Base-by-base conservation (phyloP, 306 rosid species). In the Acacia acuminata region DNA sequence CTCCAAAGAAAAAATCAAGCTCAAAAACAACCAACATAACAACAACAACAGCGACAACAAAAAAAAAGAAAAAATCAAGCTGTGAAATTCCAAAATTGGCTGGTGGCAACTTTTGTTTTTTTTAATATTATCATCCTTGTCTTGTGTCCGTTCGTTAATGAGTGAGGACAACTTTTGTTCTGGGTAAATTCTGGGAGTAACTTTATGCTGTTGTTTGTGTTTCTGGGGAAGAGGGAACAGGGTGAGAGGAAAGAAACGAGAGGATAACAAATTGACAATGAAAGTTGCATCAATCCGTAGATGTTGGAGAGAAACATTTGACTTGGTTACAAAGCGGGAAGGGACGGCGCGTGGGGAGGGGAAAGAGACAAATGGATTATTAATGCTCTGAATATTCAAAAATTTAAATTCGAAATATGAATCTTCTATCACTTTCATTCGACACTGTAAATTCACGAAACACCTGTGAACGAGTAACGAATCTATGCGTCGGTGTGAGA, bases 231-330 rank as follows among this genome's bases (percentile, higher is more conserved):
- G 1, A 24, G 22, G 45, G 45, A 51, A 42, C 27, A 40, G 2
- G 19, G 53, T 10, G 3, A 16, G 22, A 0, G 10, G 40, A 27
- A 61, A 61, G 69, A 63, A 63, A 5, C 13, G 19, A 25, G 20
- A 14, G 30, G 7, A 27, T 12, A 27, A 63, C 4, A 25, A 63
- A 63, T 50, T 79, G 79, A 88, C 76, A 63, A 34, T 38, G 78
- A 65, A 72, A 79, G 30, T 17, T 19, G 55, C 38, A 70, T 14
- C 5, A 19, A 40, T 14, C 22, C 51, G 0, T 36, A 4, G 7
- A 12, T 55, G 22, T 75, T 38, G 42, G 42, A 6, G 8, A 70
- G 40, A 45, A 45, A 24, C 32, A 71, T 76, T 15, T 48, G 67
- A 55, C 58, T 32, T 42, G 48, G 43, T 24, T 72, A 9, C 42